Base-by-base conservation (phyloP, 1,139 yeast species). In the Geotrichum bryndzae region DNA sequence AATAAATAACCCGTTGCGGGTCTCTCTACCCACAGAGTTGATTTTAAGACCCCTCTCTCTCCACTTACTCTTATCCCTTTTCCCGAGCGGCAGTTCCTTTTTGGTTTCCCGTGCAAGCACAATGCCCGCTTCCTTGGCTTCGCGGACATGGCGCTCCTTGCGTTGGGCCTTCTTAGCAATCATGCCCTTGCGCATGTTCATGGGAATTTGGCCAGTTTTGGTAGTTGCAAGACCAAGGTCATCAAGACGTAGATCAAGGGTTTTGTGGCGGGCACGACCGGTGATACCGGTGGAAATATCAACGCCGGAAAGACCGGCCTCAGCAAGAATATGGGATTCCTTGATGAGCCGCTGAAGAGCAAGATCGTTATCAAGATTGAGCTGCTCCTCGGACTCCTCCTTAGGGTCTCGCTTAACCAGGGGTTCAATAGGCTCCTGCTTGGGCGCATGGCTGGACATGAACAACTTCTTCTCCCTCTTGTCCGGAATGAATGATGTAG, bases 111-210 rank as follows among this genome's bases (percentile, higher is more conserved):
- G 77, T 41, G 81, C 81, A 59, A 92, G 77, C 27, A 94, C 82
- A 64, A 92, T 89, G 8, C 98, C 98, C 1, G 96, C 96, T 51
- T 92, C 92, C 64, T 79, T 82, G 7, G 99, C 97, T 62, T 81
- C 77, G 71, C 89, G 96, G 70, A 80, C 82, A 69, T 83, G 83
- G 23, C 55, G 53, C n/a, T 60, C 61, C n/a, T 61, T 54, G 27
- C 63, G 60, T 25, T 52, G 25, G 8, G 54, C 29, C 60, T 86
- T 81, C 59, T 85, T 82, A 57, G 79, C 76, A 51, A 88, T 78
- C 87, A 92, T 87, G 1, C 96, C 96, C 70, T 88, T 88, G 63
- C 97, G 81, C 80, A 90, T 85, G 27, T 82, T 74, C 92, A 94
- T 91, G 15, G 99, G 96, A 84, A 90, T 88, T 58, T 84, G 88